Percentiles rank a stretch among this genome's conserved stretches.
phyloP scores from a whole-genome alignment of 441 rosid species.

The Populus hybrid region DNA sequence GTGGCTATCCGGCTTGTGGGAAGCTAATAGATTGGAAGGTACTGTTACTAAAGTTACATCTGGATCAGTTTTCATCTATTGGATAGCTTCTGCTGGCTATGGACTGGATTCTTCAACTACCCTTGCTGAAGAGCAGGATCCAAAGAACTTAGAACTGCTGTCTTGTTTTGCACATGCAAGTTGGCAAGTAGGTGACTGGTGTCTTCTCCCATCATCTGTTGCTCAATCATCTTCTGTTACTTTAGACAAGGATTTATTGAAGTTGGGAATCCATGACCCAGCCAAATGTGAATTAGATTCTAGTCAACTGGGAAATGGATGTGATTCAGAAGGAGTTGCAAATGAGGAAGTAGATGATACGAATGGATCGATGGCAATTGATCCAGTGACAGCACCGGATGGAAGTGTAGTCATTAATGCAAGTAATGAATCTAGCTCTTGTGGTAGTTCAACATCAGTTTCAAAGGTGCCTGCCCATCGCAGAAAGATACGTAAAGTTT shows the following conservation, averaged over 20 bases:
- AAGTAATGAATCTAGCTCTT: constrained; percentile 47
- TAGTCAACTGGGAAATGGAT: constrained; percentile 33
- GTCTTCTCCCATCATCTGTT: constrained; percentile 59
- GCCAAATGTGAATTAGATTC: constrained; percentile 30
- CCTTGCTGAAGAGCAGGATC: constrained; percentile 90
- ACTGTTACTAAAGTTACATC: constrained; percentile 83
- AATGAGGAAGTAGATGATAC: constrained; percentile 45
- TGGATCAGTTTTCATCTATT: constrained; percentile 80
- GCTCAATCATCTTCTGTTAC: constrained; percentile 38
- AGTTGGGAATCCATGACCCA: constrained; percentile 48
- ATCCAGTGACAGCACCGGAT: constrained; percentile 29
- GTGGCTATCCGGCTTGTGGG: constrained; percentile 89
- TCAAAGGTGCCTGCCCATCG: constrained; percentile 69
- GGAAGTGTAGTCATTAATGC: constrained; percentile 30
- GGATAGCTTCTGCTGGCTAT: constrained; percentile 96
- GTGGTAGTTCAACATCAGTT: constrained; percentile 40
- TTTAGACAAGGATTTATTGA: constrained; percentile 51
- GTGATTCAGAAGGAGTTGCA: constrained; percentile 45
- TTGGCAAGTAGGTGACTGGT: constrained; percentile 98
- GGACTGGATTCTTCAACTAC: constrained; percentile 83
- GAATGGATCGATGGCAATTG: constrained; percentile 37
- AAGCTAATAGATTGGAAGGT: constrained; percentile 82
- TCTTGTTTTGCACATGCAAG: constrained; percentile 84
- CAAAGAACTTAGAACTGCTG: constrained; percentile 74
- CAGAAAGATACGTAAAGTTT: constrained; percentile 80